Base-by-base conservation (phyloP, 192 early-diverging fungal species). In the Phycomyces nitens region DNA sequence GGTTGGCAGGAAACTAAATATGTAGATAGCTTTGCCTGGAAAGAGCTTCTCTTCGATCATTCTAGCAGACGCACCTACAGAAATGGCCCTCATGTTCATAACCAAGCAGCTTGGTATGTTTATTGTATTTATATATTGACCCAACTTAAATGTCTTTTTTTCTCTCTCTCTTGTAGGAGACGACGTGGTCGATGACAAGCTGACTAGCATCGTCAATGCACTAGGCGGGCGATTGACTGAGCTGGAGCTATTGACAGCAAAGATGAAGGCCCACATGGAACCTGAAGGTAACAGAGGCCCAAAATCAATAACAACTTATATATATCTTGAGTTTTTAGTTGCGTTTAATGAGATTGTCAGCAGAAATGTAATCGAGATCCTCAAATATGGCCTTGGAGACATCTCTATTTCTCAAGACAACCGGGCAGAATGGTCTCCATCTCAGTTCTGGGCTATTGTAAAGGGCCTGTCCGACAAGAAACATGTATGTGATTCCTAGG, bases 191-290 rank as follows among this genome's bases (percentile, higher is more conserved):
- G 69, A 78, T 41, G 66, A 76, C 3, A 58, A 68, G 39, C 53
- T 85, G 26, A 57, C 58, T n/a, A 38, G 59, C 10, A 79, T 80
- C 7, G 89, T 96, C 15, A 60, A 77, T 22, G 81, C 81, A 1
- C 77, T 99, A 14, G 97, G 96, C 24, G 97, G 97, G 18, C 84
- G 97, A 16, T 72, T 96, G 16, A 92, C 88, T 34, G 95, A 99
- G 76, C 73, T 99, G 34, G 87, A 94, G 72, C 66, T 94, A 12
- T 84, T 97, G 68, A 85, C 94, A 34, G 89, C 93, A 59, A 97
- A 97, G 68, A 88, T 97, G 42, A 82, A 89, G 47, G 80, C 89
- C 5, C 90, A 92, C 22, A 70, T 81, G 71, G 51, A 51, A 0
- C 77, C 87, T 7, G 52, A 71, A 55, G 84, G 90, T 89, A 80